Evolutionary conservation across 2,329 filamentous ascomycete genomes (phyloP).

Genomic region (Helotiales sp.): DNA sequence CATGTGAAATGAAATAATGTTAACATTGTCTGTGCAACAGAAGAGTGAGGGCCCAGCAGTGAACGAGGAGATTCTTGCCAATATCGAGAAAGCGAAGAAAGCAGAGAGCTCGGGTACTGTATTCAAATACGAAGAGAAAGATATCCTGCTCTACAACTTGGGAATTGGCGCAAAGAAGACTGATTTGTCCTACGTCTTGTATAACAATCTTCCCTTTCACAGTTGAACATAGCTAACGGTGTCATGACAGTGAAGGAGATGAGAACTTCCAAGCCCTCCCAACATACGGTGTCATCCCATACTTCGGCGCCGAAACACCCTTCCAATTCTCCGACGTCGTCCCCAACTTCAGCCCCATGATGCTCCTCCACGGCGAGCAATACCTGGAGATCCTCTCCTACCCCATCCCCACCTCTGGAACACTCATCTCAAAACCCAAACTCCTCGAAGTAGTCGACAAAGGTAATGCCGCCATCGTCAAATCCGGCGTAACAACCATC

Average conservation of each 20-base stretch:
- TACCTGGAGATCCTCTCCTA: constrained; percentile 93
- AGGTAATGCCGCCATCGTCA: constrained; percentile 84
- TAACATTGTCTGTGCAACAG: constrained; percentile 37
- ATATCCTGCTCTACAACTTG: constrained; percentile 94
- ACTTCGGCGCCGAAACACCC: constrained; percentile 81
- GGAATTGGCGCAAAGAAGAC: constrained; percentile 90
- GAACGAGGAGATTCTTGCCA: constrained; percentile 70
- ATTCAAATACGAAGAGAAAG: constrained; percentile 83
- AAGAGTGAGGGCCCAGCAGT: constrained; percentile 43
- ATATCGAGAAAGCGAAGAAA: constrained; percentile 78
- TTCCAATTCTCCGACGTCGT: constrained; percentile 83
- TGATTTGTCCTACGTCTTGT: constrained; percentile 84
- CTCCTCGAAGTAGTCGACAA: constrained; percentile 97
- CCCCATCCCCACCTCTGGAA: constrained; percentile 85
- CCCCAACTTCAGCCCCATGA: constrained; percentile 97
- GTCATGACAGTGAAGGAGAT: constrained; percentile 65
- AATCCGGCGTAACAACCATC: constrained; percentile 80
- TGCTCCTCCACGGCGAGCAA: constrained; percentile 98
- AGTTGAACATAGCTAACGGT: neutral
- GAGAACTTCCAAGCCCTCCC: constrained; percentile 94
- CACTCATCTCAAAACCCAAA: constrained; percentile 75
- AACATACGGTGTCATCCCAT: constrained; percentile 96
- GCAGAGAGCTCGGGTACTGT: constrained; percentile 73
- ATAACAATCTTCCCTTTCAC: constrained; percentile 36
- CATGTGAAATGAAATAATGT: constrained; percentile 33